phyloP scores from a whole-genome alignment of 306 rosid genomes.

The Clitoria ternatea region DNA sequence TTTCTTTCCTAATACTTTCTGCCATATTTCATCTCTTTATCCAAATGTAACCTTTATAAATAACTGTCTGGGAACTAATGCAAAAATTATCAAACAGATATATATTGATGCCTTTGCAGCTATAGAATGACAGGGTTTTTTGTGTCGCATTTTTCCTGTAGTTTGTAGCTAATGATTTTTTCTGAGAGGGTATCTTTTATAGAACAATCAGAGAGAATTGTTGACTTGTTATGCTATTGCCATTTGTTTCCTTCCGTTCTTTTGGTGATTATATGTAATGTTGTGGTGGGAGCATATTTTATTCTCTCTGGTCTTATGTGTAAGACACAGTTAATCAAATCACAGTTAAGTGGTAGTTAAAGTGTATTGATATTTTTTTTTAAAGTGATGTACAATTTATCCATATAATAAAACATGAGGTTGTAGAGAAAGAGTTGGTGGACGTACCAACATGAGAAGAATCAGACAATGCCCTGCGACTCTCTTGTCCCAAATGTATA shows the following conservation, averaged over 20 bases:
- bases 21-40: no score
- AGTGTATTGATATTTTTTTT: no score
- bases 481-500: constrained; percentile 58
- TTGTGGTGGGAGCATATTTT: background rate
- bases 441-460: constrained; percentile 62
- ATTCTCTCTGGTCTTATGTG: no score
- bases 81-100: background rate
- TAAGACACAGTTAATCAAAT: no score
- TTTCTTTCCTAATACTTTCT: no score
- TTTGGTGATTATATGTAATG: background rate
- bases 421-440: background rate
- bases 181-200: background rate
- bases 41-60: no score
- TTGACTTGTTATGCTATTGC: background rate
- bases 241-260: background rate
- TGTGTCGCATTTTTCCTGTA: background rate
- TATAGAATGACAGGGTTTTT: background rate
- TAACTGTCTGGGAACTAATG: background rate
- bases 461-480: constrained; percentile 44
- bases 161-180: background rate
- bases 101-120: background rate
- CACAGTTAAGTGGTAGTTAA: no score
- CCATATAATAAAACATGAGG: no score
- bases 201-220: background rate
- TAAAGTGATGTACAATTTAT: no score